Evolutionary conservation across 1,139 yeast genomes (phyloP).

Genomic region (Taphrina pruni): DNA sequence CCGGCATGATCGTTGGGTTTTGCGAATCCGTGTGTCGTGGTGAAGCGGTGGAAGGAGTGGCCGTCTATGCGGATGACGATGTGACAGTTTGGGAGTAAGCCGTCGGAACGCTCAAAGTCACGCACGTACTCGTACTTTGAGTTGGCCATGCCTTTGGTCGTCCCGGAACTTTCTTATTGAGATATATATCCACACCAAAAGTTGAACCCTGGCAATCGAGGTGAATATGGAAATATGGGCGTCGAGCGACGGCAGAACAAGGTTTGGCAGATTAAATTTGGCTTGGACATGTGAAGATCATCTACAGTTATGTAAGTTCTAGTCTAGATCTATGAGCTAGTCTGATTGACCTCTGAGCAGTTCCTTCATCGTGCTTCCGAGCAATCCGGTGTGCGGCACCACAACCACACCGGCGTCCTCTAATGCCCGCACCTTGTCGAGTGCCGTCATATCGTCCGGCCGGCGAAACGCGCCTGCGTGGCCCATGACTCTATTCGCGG

Average conservation of each 20-base stretch:
- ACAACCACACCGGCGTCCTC: slow-evolving; percentile 26
- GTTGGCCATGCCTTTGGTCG: slow-evolving; percentile 59
- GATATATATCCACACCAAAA: too few species aligned
- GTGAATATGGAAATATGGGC: too few species aligned
- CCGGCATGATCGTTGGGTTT: slow-evolving; percentile 90
- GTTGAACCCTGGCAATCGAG: too few species aligned
- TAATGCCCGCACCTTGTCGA: slow-evolving; percentile 24
- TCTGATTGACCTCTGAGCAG: background rate
- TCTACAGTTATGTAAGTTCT: too few species aligned
- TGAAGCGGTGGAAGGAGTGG: slow-evolving; percentile 85
- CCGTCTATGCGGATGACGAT: slow-evolving; percentile 91
- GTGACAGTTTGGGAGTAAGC: slow-evolving; percentile 77
- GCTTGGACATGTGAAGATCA: background rate
- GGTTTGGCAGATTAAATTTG: background rate
- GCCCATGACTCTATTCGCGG: slow-evolving; percentile 31
- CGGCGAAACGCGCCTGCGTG: slow-evolving; percentile 37
- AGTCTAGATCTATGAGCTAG: too few species aligned
- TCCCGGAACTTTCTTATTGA: too few species aligned
- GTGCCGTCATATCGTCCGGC: slow-evolving; percentile 29
- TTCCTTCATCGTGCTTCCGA: slow-evolving; percentile 13
- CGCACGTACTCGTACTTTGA: slow-evolving; percentile 86
- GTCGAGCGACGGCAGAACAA: background rate
- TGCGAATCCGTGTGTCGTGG: slow-evolving; percentile 70
- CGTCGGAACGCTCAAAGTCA: slow-evolving; percentile 74
- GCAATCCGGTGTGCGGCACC: slow-evolving; percentile 29